Evolutionary conservation across 768 basidiomycete genomes (phyloP), one percentile per base, ranked within the genome.

Genomic region (Tephrocybe rancida): DNA sequence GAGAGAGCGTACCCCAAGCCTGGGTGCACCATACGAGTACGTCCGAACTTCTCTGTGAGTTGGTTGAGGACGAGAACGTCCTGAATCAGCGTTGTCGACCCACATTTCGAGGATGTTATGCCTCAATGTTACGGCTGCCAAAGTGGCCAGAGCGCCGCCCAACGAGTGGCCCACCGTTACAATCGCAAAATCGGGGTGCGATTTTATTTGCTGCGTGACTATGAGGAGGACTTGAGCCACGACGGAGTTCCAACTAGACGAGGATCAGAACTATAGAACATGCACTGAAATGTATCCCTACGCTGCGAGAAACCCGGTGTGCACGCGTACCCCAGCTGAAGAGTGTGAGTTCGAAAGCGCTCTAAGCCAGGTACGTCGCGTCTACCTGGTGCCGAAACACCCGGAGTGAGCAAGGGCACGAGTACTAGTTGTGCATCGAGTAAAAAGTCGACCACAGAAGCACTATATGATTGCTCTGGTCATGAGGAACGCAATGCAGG

Each of bases 91-190:
- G 19, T 34, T 44, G 30, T 37, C 29, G 11, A 66, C 69, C 25
- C 63, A 73, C 70, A 41, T 63, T 19, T 68, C 67, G 1, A 70
- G 68, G 56, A 80, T 77, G 39, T 75, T 73, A 43, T 73, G 68
- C 48, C 73, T 71, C 18, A 83, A 51, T 3, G 75, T 66, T 13
- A 83, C 66, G 2, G 79, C 78, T 1, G 75, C 79, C 1, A 84
- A 64, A 2, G 77, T 70, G 1, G 83, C 74, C 5, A 85, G 62
- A 0, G 81, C 68, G 6, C 81, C 83, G 9, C 83, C 83, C 9
- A 83, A 64, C 1, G 82, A 84, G 59, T 85, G 83, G 0, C 83
- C 83, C 4, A 72, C 70, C 0, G 76, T 76, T 8, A 79, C 73
- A 27, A 84, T 64, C 1, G 70, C 60, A 56, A 74, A 75, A 1